Conservation (phyloP, 2,329 filamentous ascomycete genomes). For the Blastomyces gilchristii region DNA sequence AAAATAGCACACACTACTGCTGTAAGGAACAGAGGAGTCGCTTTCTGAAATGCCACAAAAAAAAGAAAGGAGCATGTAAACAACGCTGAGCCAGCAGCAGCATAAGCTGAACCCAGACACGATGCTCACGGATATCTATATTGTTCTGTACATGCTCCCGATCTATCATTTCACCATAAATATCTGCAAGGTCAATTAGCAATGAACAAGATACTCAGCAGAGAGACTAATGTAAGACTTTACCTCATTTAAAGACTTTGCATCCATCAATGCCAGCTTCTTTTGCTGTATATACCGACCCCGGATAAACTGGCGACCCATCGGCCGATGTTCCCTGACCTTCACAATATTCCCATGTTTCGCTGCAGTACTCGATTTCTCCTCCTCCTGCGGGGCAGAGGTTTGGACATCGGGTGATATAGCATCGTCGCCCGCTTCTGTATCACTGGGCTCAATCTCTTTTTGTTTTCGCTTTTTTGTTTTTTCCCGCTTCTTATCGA, state of each 20-base stretch:
- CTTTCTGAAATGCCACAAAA: background rate
- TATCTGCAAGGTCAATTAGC: constrained; percentile 20
- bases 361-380: constrained; percentile 35
- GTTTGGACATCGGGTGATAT: background rate
- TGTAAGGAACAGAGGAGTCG: background rate
- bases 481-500: constrained; percentile 22
- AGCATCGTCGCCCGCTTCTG: constrained; percentile 17
- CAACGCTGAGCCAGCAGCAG: background rate
- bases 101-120: too few species aligned
- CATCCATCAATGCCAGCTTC: constrained; percentile 68
- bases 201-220: constrained; percentile 2
- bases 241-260: constrained; percentile 77
- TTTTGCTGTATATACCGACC: constrained; percentile 83
- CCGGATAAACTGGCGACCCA: constrained; percentile 61
- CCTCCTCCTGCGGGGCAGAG: constrained; percentile 19
- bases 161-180: constrained; percentile 24
- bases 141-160: background rate
- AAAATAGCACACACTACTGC: background rate
- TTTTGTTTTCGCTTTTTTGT: constrained; percentile 24
- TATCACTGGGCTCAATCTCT: constrained; percentile 18
- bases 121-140: too few species aligned
- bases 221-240: constrained; percentile 18
- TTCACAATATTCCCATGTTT: constrained; percentile 39
- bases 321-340: constrained; percentile 33
- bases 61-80: background rate